Conservation (phyloP, 2,329 filamentous ascomycete genomes). For the Botrytis squamosa region DNA sequence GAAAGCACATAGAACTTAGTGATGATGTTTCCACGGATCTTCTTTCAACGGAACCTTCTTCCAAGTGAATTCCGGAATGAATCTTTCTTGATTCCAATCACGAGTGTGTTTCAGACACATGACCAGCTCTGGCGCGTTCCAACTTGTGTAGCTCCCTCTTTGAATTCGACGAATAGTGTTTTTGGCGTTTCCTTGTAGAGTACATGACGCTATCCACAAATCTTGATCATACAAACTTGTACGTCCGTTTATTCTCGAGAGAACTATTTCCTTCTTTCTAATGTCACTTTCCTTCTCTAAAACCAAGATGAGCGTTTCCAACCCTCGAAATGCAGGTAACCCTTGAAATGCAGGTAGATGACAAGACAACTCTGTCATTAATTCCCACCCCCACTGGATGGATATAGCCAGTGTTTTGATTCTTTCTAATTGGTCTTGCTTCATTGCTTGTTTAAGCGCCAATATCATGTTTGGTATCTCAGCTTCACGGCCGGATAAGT, state of each 20-base stretch:
- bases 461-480: neutral
- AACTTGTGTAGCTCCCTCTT: neutral
- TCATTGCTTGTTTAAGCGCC: neutral
- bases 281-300: neutral
- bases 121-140: neutral
- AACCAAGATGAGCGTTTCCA: neutral
- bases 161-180: no score
- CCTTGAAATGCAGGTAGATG: neutral
- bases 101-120: neutral
- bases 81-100: neutral
- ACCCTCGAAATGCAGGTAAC: no score
- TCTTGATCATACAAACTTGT: neutral
- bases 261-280: neutral
- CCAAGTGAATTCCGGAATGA: neutral
- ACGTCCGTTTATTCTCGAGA: neutral
- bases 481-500: accelerated
- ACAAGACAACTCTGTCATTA: no score
- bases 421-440: neutral
- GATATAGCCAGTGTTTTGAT: neutral
- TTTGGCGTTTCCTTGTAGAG: neutral
- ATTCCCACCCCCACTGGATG: neutral
- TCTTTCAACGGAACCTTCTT: neutral
- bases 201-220: neutral
- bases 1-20: neutral
- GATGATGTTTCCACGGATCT: no score